Evolutionary conservation across 306 rosid species (phyloP).

Genomic region (Arachis hypogaea): DNA sequence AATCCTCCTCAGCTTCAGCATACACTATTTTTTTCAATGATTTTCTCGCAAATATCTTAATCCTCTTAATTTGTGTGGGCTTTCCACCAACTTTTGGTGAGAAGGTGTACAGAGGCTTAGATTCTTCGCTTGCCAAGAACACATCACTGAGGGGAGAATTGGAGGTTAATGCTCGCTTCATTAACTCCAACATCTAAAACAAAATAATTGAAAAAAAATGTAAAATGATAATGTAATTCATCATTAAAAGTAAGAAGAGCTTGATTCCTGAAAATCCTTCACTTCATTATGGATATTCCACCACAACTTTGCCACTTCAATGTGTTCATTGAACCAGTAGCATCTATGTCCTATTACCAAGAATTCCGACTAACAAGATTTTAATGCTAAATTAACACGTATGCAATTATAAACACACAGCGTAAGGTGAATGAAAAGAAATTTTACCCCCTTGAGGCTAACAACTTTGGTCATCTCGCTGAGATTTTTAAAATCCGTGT

Average conservation of each 20-base stretch:
- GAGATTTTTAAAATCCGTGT: neutral
- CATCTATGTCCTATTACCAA: too few species aligned
- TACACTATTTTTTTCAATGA: conserved; percentile 29
- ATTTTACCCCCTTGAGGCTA: conserved; percentile 27
- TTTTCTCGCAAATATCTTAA: conserved; percentile 29
- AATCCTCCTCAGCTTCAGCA: conserved; percentile 27
- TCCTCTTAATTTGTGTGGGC: neutral
- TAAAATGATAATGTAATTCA: neutral
- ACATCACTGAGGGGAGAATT: conserved; percentile 37
- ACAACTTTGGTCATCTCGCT: neutral
- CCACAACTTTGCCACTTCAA: neutral
- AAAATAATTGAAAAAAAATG: neutral
- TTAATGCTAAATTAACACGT: too few species aligned
- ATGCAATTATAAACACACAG: too few species aligned
- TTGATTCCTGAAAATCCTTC: neutral
- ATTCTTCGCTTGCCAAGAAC: conserved; percentile 32
- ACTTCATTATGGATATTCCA: neutral
- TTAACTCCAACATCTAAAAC: conserved; percentile 27
- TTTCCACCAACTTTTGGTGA: conserved; percentile 22
- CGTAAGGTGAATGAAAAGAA: neutral
- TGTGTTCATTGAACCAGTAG: too few species aligned
- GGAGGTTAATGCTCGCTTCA: conserved; percentile 34
- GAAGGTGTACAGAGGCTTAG: conserved; percentile 2
- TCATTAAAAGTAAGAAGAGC: neutral
- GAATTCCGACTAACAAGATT: too few species aligned